phyloP scores from a whole-genome alignment of 257 asterid genomes.

The Solanum chiquidenum region DNA sequence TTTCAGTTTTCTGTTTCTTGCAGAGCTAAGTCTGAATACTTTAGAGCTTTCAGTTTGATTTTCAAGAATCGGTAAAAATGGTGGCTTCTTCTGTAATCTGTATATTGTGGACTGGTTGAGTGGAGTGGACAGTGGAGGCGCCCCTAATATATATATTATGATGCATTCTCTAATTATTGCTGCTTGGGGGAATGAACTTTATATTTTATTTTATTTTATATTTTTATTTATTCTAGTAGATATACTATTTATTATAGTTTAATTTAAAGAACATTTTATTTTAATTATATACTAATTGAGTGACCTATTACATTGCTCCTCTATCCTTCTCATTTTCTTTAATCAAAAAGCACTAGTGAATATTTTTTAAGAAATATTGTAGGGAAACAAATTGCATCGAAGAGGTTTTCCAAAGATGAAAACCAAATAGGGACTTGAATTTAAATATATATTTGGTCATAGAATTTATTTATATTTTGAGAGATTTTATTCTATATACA shows the following conservation, averaged over 20 bases:
- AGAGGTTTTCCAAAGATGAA: neutral
- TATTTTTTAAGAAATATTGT: neutral
- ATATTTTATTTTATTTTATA: neutral
- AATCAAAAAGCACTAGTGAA: neutral
- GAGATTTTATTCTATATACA: neutral
- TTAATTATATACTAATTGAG: neutral
- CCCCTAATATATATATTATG: neutral
- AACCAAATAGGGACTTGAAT: neutral
- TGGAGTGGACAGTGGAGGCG: neutral
- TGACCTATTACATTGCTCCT: neutral
- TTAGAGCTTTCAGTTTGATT: neutral
- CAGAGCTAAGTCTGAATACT: neutral
- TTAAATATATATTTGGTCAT: no score
- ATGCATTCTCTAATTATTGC: neutral
- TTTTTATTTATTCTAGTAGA: no score
- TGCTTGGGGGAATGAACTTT: neutral
- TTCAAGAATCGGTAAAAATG: neutral
- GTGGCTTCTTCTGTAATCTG: neutral
- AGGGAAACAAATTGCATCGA: neutral
- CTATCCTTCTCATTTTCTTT: neutral
- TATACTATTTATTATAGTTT: no score
- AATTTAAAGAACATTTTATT: no score
- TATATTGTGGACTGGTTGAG: neutral
- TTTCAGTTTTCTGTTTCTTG: neutral
- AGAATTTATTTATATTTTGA: no score